Base-by-base conservation (phyloP, 2,329 filamentous ascomycete genomes). In the Alternaria sp. region DNA sequence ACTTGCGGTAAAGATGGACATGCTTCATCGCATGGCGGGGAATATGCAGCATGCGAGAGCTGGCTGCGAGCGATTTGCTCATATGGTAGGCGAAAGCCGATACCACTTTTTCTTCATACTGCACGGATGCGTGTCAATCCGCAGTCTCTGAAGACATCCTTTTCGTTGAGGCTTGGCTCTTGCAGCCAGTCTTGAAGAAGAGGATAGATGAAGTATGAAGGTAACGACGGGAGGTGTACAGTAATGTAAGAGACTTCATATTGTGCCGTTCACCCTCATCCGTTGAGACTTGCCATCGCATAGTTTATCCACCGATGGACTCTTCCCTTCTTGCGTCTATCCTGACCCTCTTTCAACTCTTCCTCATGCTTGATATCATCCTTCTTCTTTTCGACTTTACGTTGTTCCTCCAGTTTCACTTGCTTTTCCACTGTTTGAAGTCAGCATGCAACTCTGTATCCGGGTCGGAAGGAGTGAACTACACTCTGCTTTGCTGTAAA, bases 401-500 rank as follows among this genome's bases (percentile, higher is more conserved):
- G 13, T 3, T 36, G 28, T 12, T 52, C 28, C 32, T 36, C 19
- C n/a, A 36, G 49, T 6, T 17, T 52, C 23, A 40, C 15, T 52
- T 40, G 28, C 23, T 40, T 52, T 5, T 52, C 19, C 6, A 52
- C 49, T 40, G 9, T n/a, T 12, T 2, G 4, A 12, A 9, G 30
- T 52, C n/a, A 52, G 49, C 3, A 3, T 17, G 13, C 2, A 40
- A 25, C 13, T 8, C 15, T 17, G 3, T 1, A 12, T 52, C n/a
- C 9, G 1, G 6, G 12, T 23, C 19, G 1, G 17, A 17, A 40
- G 13, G 5, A 1, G 32, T 11, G 9, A 15, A 12, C 5, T 2
- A 52, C 19, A 52, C 11, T 52, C 49, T 40, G 49, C 30, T 36
- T 40, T 52, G 19, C 28, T 52, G 49, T 32, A 40, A 13, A 36